phyloP scores from a whole-genome alignment of 2,329 filamentous ascomycete genomes.

The Apiospora arundinis region DNA sequence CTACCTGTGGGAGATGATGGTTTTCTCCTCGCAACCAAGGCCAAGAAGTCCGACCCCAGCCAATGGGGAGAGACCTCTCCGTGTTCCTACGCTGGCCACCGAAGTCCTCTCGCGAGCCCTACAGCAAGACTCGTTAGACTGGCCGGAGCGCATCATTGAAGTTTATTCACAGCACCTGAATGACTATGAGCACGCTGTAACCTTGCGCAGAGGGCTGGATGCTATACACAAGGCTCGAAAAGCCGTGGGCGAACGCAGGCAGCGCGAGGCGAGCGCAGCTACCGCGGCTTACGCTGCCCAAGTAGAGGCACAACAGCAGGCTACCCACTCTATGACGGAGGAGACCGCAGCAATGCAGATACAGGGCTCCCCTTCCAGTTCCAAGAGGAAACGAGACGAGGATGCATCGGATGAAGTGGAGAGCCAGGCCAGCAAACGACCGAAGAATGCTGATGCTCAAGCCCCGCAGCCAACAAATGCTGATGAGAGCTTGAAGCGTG shows the following conservation, averaged over 20 bases:
- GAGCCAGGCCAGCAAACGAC: conserved; percentile 68
- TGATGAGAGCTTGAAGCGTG: conserved; percentile 67
- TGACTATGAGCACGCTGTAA: conserved; percentile 82
- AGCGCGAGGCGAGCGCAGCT: conserved; percentile 68
- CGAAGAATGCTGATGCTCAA: conserved; percentile 49
- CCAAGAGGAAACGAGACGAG: conserved; percentile 79
- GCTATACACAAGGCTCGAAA: conserved; percentile 73
- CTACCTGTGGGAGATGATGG: conserved; percentile 88
- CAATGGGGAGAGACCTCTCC: conserved; percentile 52
- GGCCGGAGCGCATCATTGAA: conserved; percentile 77
- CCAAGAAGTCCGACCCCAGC: conserved; percentile 55
- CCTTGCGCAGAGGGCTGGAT: conserved; percentile 76
- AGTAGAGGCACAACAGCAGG: conserved; percentile 40
- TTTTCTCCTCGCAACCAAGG: conserved; percentile 45
- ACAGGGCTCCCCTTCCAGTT: conserved; percentile 44
- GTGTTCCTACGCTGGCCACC: conserved; percentile 76
- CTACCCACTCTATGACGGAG: conserved; percentile 35
- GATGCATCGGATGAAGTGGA: conserved; percentile 53
- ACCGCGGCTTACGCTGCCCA: conserved; percentile 56
- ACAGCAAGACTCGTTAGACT: conserved; percentile 68
- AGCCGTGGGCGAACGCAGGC: conserved; percentile 66
- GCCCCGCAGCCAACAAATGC: not conserved
- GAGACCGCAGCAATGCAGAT: conserved; percentile 37
- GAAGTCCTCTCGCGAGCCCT: conserved; percentile 77
- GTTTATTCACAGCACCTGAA: conserved; percentile 83